These are phyloP conservation scores for Pythium biforme DNA, from an alignment of 352 stramenopile genomes.

Conservation along the genomic window DNA sequence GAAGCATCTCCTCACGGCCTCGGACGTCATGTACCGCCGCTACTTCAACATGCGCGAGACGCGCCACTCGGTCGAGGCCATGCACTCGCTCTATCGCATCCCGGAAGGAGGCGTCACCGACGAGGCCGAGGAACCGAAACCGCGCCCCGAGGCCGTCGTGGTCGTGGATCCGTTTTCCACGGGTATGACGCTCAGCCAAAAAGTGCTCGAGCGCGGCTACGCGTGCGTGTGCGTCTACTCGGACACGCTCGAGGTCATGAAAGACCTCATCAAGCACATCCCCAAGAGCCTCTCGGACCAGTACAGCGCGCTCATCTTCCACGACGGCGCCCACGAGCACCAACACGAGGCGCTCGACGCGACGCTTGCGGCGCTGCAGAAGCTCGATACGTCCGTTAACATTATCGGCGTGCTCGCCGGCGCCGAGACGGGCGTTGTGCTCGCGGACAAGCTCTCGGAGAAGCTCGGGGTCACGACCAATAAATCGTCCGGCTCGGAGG, in stretches of 20 bases:
- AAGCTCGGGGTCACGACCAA: slow-evolving; percentile 87
- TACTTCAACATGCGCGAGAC: slow-evolving; percentile 83
- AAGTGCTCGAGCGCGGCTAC: slow-evolving; percentile 86
- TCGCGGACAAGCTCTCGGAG: slow-evolving; percentile 90
- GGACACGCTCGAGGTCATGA: slow-evolving; percentile 73
- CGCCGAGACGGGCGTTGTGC: slow-evolving; percentile 92
- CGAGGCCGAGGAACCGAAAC: slow-evolving; percentile 32
- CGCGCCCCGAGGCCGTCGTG: slow-evolving; percentile 62
- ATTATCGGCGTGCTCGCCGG: slow-evolving; percentile 87
- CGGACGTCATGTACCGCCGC: slow-evolving; percentile 77
- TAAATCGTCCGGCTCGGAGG: slow-evolving; percentile 68
- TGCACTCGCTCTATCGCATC: slow-evolving; percentile 61
- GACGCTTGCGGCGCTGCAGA: slow-evolving; percentile 39
- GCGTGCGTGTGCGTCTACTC: slow-evolving; percentile 74
- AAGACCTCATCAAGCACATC: slow-evolving; percentile 70
- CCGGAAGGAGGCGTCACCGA: slow-evolving; percentile 25
- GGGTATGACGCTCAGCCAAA: slow-evolving; percentile 90
- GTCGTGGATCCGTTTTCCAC: slow-evolving; percentile 96
- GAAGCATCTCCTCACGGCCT: slow-evolving; percentile 58
- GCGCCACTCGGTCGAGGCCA: slow-evolving; percentile 37
- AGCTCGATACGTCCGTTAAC: slow-evolving; percentile 35
- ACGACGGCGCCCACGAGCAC: slow-evolving; percentile 48
- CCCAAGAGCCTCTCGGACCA: slow-evolving; percentile 43
- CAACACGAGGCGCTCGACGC: slow-evolving; percentile 32
- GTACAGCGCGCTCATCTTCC: slow-evolving; percentile 70